Evolutionary conservation across 257 asterid species (phyloP), one percentile per base, ranked within the genome.

Genomic region (Solanum chilense): DNA sequence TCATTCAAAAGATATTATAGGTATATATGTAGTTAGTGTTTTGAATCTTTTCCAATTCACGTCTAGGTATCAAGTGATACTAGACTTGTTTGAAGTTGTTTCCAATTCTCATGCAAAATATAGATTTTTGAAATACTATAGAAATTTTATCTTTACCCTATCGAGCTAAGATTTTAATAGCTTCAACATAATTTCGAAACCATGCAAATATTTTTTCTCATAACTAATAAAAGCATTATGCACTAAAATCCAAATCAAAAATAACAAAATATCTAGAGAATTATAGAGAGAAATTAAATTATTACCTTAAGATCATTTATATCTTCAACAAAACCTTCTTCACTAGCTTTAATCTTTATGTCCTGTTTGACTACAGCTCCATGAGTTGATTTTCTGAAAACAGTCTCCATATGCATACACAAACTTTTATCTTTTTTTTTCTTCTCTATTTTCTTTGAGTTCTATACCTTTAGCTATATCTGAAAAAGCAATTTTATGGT

Each of bases 231-330:
- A 49, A 15, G 60, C 9, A 60, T 2, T 49, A 49, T 60, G 27
- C 13, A 60, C 68, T 21, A 56, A 56, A 20, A 56, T 56, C 25
- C 64, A 56, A 20, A 29, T 56, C 12, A 31, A 3, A 29, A 12
- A 29, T 49, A 33, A 20, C 11, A 31, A 56, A 66, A 82, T 31
- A 31, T 56, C 15, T 82, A 18, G 45, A 20, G 11, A 18, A 82
- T 1, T 29, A 52, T 7, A 18, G 42, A 29, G 37, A 12, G 60
- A 31, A 35, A 82, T 0, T 6, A 21, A 82, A 4, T 6, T 14
- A 18, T 71, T 90, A 94, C 99, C 98, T 93, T 93, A 88, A 73
- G 91, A 90, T n/a, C 86, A 81, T 80, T 80, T 5, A 47, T 81
- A 41, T 90, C 92, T 15, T 93, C 91, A 11, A 83, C 83, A 25